Conservation (phyloP, 2,329 filamentous ascomycete species). For the Calonectria honghensis region DNA sequence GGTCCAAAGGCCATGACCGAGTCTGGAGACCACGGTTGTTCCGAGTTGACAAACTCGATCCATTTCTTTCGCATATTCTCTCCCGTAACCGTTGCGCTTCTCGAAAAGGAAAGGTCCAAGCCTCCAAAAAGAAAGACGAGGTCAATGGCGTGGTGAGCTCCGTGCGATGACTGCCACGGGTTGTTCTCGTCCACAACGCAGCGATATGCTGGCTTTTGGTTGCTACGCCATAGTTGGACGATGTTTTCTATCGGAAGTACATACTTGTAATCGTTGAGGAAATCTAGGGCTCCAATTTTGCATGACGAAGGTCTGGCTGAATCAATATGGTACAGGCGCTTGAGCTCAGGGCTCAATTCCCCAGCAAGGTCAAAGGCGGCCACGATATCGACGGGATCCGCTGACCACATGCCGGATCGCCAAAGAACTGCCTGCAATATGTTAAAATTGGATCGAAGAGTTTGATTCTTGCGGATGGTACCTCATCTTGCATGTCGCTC, state of each 20-base stretch:
- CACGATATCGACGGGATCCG: slow-evolving; percentile 58
- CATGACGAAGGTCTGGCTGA: slow-evolving; percentile 61
- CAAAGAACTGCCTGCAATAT: slow-evolving; percentile 63
- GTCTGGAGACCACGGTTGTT: slow-evolving; percentile 60
- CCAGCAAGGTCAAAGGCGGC: slow-evolving; percentile 59
- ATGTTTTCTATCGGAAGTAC: slow-evolving; percentile 54
- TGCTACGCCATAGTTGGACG: slow-evolving; percentile 40
- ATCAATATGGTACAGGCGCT: slow-evolving; percentile 63
- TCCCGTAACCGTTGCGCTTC: slow-evolving; percentile 58
- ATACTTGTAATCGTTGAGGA: slow-evolving; percentile 59
- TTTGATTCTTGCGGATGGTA: slow-evolving; percentile 40
- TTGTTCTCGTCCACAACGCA: slow-evolving; percentile 67
- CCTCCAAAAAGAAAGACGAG: slow-evolving; percentile 66
- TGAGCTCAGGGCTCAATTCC: slow-evolving; percentile 57
- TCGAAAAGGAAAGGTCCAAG: slow-evolving; percentile 61
- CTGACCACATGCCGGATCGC: slow-evolving; percentile 64
- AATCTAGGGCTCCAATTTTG: slow-evolving; percentile 64
- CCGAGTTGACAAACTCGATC: slow-evolving; percentile 62
- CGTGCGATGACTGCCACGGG: slow-evolving; percentile 66
- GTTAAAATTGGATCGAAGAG: background rate
- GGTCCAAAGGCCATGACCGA: slow-evolving; percentile 61
- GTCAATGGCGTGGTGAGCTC: slow-evolving; percentile 68
- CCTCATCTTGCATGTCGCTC: slow-evolving; percentile 66
- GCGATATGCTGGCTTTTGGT: slow-evolving; percentile 59
- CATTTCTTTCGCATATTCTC: slow-evolving; percentile 62